Evolutionary conservation across 1,284 basidiomycete species (phyloP).

Genomic region (Grifola frondosa): DNA sequence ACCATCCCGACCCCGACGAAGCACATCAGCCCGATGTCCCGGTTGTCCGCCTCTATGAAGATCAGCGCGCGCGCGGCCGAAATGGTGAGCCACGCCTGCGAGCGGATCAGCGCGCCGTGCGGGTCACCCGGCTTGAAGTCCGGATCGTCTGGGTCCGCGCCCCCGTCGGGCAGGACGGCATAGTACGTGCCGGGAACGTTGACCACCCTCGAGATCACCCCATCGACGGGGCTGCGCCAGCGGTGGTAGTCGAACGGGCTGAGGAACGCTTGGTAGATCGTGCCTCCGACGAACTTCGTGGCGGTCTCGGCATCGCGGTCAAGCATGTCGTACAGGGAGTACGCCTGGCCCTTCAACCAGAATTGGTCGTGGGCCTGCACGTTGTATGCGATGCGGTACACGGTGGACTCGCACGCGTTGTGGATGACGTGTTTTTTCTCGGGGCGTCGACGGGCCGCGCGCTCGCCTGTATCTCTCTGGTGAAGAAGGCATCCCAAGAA

Average conservation of each 20-base stretch:
- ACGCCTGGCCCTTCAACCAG: constrained; percentile 48
- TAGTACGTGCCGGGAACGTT: constrained; percentile 42
- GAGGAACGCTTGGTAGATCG: constrained; percentile 47
- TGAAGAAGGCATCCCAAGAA: constrained; percentile 60
- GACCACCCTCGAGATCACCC: constrained; percentile 37
- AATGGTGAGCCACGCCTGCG: constrained; percentile 40
- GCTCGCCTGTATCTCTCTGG: constrained; percentile 38
- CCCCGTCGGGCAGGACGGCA: constrained; percentile 26
- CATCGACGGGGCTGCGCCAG: constrained; percentile 43
- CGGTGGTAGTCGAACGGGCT: constrained; percentile 42
- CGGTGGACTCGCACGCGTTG: constrained; percentile 47
- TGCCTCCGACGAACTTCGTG: constrained; percentile 40
- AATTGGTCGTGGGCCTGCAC: constrained; percentile 39
- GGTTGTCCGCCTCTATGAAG: constrained; percentile 41
- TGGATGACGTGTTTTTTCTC: constrained; percentile 39
- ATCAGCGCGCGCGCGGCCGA: constrained; percentile 41
- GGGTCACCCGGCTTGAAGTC: too few relatives aligned
- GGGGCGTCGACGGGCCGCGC: constrained; percentile 40
- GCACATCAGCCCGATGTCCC: constrained; percentile 39
- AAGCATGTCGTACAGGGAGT: constrained; percentile 43
- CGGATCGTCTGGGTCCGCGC: constrained; percentile 14
- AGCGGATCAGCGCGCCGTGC: too few relatives aligned
- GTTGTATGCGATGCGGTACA: constrained; percentile 36
- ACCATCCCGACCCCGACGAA: constrained; percentile 47
- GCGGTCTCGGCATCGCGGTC: constrained; percentile 35